Evolutionary conservation across 768 basidiomycete genomes (phyloP).

Genomic region (Tulasnella sp.): DNA sequence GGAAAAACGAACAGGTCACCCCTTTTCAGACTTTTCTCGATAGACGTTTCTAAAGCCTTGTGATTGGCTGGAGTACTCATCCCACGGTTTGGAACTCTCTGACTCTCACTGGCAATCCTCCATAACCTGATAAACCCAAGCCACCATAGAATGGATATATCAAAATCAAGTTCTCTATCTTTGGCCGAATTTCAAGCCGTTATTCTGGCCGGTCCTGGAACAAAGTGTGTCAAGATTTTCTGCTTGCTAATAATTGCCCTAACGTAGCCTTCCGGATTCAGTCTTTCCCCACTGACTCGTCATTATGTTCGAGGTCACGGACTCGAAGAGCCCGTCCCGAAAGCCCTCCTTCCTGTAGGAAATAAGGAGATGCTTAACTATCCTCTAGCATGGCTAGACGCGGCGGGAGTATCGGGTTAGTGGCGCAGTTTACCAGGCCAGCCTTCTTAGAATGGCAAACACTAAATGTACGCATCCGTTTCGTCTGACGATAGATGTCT

Average conservation of each 20-base stretch:
- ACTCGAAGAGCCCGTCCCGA: conserved; percentile 53
- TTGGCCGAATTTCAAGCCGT: conserved; percentile 73
- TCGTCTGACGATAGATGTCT: conserved; percentile 51
- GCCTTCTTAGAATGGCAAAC: background rate
- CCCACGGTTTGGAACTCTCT: background rate
- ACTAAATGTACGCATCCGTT: background rate
- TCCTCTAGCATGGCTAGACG: conserved; percentile 76
- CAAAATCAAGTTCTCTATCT: background rate
- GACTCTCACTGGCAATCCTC: background rate
- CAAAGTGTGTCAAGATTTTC: conserved; percentile 41
- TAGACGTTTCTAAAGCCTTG: no score
- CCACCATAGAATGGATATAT: background rate
- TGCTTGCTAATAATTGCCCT: background rate
- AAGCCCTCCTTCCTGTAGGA: conserved; percentile 78
- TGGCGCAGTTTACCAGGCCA: conserved; percentile 2
- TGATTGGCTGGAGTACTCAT: no score
- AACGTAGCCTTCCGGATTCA: conserved; percentile 32
- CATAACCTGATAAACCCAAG: background rate
- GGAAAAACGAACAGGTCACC: no score
- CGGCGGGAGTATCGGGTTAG: conserved; percentile 74
- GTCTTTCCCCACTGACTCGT: conserved; percentile 64
- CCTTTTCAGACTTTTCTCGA: no score
- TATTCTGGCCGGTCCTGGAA: conserved; percentile 86
- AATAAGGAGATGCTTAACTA: conserved; percentile 85
- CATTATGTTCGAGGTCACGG: conserved; percentile 60